Evolutionary conservation across 2,329 filamentous ascomycete genomes (phyloP).

Genomic region (Exophiala dermatitidis): DNA sequence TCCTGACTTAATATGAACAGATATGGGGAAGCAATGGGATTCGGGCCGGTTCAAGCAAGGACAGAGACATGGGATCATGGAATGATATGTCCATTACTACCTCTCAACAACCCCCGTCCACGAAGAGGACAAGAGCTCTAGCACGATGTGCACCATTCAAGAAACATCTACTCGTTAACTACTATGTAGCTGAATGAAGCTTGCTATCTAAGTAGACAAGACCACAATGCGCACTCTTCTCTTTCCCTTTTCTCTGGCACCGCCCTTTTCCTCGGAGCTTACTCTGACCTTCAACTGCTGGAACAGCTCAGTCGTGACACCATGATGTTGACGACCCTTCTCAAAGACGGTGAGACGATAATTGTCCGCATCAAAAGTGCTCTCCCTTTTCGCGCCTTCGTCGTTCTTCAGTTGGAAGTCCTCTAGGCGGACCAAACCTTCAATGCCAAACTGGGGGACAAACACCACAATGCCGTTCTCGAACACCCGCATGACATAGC

Average conservation of each 20-base stretch:
- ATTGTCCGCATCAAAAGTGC: constrained; percentile 75
- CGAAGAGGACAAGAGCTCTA: no score
- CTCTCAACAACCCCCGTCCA: no score
- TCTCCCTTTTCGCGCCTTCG: constrained; percentile 52
- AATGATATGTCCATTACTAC: no score
- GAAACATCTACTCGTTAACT: no score
- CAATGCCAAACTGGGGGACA: constrained; percentile 90
- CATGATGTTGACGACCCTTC: constrained; percentile 49
- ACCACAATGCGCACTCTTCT: constrained; percentile 51
- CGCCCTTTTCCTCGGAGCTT: constrained; percentile 83
- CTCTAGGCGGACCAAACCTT: constrained; percentile 77
- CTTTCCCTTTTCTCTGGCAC: constrained; percentile 71
- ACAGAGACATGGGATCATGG: no score
- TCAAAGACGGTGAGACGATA: constrained; percentile 63
- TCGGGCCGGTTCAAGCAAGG: no score
- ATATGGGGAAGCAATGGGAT: no score
- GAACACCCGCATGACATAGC: constrained; percentile 95
- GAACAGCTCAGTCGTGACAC: constrained; percentile 69
- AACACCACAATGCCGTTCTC: constrained; percentile 96
- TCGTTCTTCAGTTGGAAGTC: constrained; percentile 64
- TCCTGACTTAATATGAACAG: no score
- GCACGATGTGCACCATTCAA: no score
- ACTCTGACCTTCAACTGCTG: constrained; percentile 85
- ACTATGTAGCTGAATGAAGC: no score
- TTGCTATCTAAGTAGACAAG: constrained; percentile 11